Evolutionary conservation across 2,329 filamentous ascomycete genomes (phyloP), one percentile per base, ranked within the genome.

Genomic region (Sarocladium brachiariae): DNA sequence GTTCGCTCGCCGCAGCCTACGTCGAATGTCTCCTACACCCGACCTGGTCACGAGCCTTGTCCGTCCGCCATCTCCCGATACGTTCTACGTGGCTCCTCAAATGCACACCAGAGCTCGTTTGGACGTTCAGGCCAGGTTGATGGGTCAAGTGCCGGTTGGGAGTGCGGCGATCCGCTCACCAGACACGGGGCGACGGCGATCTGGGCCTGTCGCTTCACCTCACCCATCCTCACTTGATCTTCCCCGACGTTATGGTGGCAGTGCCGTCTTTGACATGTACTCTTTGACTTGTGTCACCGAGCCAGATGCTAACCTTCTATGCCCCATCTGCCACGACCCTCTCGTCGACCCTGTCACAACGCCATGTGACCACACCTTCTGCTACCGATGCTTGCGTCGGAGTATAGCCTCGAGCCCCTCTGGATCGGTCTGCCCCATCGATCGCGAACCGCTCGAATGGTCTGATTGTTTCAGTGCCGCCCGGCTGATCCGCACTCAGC

Each of bases 281-380:
- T 64, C 67, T 3, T 63, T 77, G 54, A 66, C 65, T 10, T 76
- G 76, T 56, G 65, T 70, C 51, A 56, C 59, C 38, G 70, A 68
- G 16, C 59, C 66, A 31, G 75, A 78, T 56, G 64, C 71, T 51
- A 76, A 74, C 45, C 63, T 77, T 11, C 66, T 79, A 51, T 75
- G 72, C 48, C 75, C 76, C 3, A 76, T 80, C 53, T 86, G 82
- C 65, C 78, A 78, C 57, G 73, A 79, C 10, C 77, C 82, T 2
- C 72, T 85, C 37, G 68, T 84, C 45, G 71, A 77, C 13, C 81
- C 82, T 0, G 70, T 81, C 45, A 81, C 81, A 37, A 84, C 81
- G 1, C 67, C 69, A 7, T 86, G 82, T 64, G 78, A 83, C 52
- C 82, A 86, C 61, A 81, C 80, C 11, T 86, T 86, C 60, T 86